Evolutionary conservation across 2,329 filamentous ascomycete genomes (phyloP), one percentile per base, ranked within the genome.

Genomic region (Ceratocystis destructans): DNA sequence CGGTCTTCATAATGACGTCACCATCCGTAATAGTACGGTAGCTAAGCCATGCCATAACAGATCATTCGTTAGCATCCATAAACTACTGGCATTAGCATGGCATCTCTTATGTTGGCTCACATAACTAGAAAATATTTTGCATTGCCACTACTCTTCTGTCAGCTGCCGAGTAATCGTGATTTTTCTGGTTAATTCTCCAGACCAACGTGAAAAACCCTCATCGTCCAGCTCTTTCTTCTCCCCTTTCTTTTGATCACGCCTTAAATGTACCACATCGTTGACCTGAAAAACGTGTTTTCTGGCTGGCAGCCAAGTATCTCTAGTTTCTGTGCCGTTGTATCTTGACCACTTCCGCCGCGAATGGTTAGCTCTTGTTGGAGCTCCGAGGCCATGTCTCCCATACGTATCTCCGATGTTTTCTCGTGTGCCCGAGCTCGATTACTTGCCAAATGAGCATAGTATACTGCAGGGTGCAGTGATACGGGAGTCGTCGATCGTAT

Each of bases 361-460:
- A 44, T 53, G 37, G 25, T 62, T 1, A 45, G 50, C 17, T 64
- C 61, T 2, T 66, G 64, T n/a, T 65, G 37, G 3, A 65, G 41
- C 41, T 65, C 50, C 7, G 53, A 46, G 0, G 44, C 57, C 8
- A 50, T 61, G 25, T 61, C 66, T n/a, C 44, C 50, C 5, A 33
- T 67, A 41, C 53, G 50, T 5, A 59, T 44, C 25, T 65, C 55
- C 0, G 77, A 72, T 2, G 77, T 70, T 67, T 79, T 74, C 71
- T 93, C 86, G 70, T 99, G 94, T 2, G 85, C 79, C 65, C 86
- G 85, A 22, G 89, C 90, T 62, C 94, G 89, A 67, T 85, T 84
- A 7, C 90, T 87, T 44, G 92, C 91, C 69, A 99, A 77, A 75
- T 99, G 94, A 0, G 95, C 91, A 71, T 99, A 99, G 80, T 99